These are phyloP conservation scores for Rhodofomes roseus DNA, from an alignment of 1,284 basidiomycete genomes.

Conservation along the genomic window DNA sequence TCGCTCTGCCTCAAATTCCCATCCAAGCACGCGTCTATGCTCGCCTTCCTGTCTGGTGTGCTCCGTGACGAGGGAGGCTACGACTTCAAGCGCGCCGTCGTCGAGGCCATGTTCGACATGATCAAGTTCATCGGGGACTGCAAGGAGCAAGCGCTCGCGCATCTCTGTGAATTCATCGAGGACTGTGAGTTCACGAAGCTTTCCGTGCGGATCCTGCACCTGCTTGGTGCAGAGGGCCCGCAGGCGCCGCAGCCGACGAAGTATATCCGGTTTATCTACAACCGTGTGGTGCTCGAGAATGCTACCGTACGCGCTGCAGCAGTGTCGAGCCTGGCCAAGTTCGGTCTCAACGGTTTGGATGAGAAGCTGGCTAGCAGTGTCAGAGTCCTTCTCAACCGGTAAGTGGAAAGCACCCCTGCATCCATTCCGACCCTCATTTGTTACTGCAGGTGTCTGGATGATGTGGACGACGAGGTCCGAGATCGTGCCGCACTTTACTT, in stretches of 20 bases:
- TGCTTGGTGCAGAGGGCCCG: constrained; percentile 95
- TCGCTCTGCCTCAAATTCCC: constrained; percentile 99
- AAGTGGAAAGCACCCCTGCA: constrained; percentile 15
- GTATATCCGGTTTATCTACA: constrained; percentile 99
- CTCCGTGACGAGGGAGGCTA: constrained; percentile 97
- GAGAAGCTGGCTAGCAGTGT: constrained; percentile 80
- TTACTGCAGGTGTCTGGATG: constrained; percentile 81
- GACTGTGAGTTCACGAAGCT: constrained; percentile 99
- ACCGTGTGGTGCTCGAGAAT: constrained; percentile 98
- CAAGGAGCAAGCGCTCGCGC: constrained; percentile 95
- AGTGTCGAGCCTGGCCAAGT: constrained; percentile 93
- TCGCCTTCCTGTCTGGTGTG: constrained; percentile 91
- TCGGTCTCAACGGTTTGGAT: constrained; percentile 88
- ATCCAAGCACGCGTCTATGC: constrained; percentile 92
- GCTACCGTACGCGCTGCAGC: constrained; percentile 97
- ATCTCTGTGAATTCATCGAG: constrained; percentile 99
- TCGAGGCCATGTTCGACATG: constrained; percentile 99
- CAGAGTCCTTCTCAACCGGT: constrained; percentile 82
- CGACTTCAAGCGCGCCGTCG: constrained; percentile 98
- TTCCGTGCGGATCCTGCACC: constrained; percentile 92
- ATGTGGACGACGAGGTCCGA: constrained; percentile 98
- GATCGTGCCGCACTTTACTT: constrained; percentile 97
- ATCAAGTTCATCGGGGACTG: constrained; percentile 95
- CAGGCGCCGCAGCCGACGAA: constrained; percentile 94
- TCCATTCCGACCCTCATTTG: constrained; percentile 5